These are phyloP conservation scores for Fomitopsis betulina DNA, from an alignment of 1,284 basidiomycete species.

Conservation along the genomic window DNA sequence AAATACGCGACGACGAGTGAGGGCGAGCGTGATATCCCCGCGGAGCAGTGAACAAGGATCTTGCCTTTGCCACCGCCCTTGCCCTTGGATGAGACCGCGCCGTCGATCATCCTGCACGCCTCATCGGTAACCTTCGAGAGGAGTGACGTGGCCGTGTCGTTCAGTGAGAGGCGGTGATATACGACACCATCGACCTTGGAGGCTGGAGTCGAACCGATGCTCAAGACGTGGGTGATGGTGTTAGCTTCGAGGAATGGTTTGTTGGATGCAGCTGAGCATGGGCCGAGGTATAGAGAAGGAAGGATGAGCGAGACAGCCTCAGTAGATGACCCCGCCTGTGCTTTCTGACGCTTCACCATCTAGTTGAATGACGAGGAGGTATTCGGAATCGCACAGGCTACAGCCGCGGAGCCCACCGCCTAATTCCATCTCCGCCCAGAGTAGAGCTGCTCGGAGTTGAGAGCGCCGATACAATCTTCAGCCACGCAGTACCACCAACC, in stretches of 20 bases:
- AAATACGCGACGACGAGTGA: conserved; percentile 48
- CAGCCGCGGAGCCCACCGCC: too few species aligned
- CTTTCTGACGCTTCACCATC: not conserved
- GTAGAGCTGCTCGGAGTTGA: too few species aligned
- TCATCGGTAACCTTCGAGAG: conserved; percentile 21
- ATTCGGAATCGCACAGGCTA: too few species aligned
- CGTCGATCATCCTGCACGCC: conserved; percentile 28
- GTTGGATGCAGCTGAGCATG: conserved; percentile 19
- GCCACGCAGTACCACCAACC: too few species aligned
- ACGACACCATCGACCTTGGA: conserved; percentile 22
- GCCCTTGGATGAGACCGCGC: conserved; percentile 14
- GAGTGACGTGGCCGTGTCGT: conserved; percentile 25
- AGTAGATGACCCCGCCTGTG: not conserved
- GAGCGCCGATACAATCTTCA: too few species aligned
- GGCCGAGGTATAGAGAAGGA: conserved; percentile 19
- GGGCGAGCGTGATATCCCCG: conserved; percentile 46
- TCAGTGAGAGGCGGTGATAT: conserved; percentile 32
- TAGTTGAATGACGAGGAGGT: not conserved
- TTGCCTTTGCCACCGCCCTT: conserved; percentile 28
- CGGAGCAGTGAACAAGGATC: conserved; percentile 50
- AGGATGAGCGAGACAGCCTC: conserved; percentile 12
- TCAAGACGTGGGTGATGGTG: conserved; percentile 32
- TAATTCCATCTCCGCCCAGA: too few species aligned
- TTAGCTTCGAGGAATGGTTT: conserved; percentile 15
- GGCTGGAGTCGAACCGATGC: conserved; percentile 29